Evolutionary conservation across 73 alveolate species (phyloP), one percentile per base, ranked within the genome.

Genomic region (Paramecium biaurelia): DNA sequence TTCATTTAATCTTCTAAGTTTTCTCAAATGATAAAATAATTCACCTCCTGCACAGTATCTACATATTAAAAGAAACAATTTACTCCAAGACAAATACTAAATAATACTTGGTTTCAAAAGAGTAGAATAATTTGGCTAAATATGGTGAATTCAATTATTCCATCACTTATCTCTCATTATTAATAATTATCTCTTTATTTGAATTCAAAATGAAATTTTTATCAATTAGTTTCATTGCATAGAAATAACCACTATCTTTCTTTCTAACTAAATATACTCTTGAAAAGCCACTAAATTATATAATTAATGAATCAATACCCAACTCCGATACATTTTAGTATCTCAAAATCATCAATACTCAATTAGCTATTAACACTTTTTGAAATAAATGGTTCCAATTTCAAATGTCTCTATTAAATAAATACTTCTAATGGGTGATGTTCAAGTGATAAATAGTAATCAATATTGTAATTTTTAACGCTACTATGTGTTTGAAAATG

Each of bases 21-120:
- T 94, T 76, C 93, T 76, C 74, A 95, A 67, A 63, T 95, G 97
- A 86, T 76, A 93, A 76, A 70, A 95, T 45, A 95, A 57, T 38
- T 95, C 97, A 37, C 97, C 97, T 35, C 97, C 97, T 35, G 95
- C 92, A 34, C 93, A 86, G 24, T 70, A 93, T 45, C 76, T 58
- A 58, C 1, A 58, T 18, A 5, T 21, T 24, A 23, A 8, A 12
- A 20, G 0, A 14, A 23, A 4, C 7, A 47, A 12, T 12, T 14
- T 58, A 58, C 76, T 95, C 98, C 47, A 94, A 20, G 15, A 95
- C 93, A 70, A 95, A 93, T n/a, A 67, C 93, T 28, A 95, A 88
- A 59, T 95, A 92, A 9, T 92, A 59, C 58, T 85, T 74, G 53
- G 92, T 70, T 67, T 92, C 85, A 76, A 92, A 92, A 41, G 90